Conservation (phyloP, 768 basidiomycete genomes). For the Russula griseocarnosa region DNA sequence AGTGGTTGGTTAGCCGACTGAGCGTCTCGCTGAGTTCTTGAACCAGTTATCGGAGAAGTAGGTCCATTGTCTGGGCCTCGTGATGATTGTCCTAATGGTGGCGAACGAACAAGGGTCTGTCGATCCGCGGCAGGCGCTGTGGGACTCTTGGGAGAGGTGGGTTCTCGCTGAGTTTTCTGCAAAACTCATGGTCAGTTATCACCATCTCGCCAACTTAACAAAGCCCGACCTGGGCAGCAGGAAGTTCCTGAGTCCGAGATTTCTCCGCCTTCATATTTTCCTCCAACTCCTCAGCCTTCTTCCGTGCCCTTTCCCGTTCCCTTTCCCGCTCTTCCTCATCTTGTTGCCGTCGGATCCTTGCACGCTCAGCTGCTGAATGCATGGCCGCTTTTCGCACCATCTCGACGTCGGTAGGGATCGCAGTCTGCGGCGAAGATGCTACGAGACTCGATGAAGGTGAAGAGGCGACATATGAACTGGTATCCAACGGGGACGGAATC, state of each 20-base stretch:
- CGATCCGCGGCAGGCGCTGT: background rate
- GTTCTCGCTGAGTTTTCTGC: constrained; percentile 13
- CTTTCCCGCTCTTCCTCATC: constrained; percentile 82
- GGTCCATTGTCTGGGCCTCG: constrained; percentile 18
- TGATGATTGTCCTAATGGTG: constrained; percentile 33
- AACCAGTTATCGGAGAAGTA: constrained; percentile 14
- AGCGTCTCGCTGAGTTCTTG: constrained; percentile 27
- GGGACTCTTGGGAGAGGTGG: background rate
- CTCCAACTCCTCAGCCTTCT: constrained; percentile 75
- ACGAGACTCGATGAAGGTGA: constrained; percentile 25
- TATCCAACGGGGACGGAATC: constrained; percentile 9
- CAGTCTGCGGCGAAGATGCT: constrained; percentile 27
- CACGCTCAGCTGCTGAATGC: constrained; percentile 82
- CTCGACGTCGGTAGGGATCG: constrained; percentile 43
- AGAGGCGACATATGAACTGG: constrained; percentile 15
- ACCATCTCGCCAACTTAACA: background rate
- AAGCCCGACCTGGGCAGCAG: constrained; percentile 10
- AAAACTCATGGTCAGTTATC: background rate
- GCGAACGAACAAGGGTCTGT: constrained; percentile 28
- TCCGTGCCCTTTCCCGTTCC: constrained; percentile 73
- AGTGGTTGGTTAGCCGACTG: constrained; percentile 11
- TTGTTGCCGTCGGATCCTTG: constrained; percentile 70
- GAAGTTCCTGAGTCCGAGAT: background rate
- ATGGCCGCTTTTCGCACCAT: constrained; percentile 70
- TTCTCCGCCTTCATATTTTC: constrained; percentile 49